Evolutionary conservation across 2,329 filamentous ascomycete species (phyloP).

Genomic region (Rutstroemia sp.): DNA sequence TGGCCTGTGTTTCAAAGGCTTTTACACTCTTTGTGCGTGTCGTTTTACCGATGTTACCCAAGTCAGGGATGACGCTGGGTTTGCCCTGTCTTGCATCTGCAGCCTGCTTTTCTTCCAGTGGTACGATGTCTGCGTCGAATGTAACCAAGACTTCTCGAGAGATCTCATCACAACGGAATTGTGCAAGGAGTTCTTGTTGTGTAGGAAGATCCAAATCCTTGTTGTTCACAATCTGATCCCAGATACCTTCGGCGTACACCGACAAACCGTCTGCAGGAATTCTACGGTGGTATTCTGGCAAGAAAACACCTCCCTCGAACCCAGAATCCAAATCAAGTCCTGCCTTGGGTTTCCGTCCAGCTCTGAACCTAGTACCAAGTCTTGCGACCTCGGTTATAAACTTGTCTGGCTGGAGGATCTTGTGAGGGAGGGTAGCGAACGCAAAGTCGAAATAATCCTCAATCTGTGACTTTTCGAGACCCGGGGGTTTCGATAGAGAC

Average conservation of each 20-base stretch:
- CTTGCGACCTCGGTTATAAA: slow-evolving; percentile 75
- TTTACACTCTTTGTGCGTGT: slow-evolving; percentile 68
- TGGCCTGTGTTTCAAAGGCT: slow-evolving; percentile 84
- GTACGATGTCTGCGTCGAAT: slow-evolving; percentile 76
- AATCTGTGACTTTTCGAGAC: slow-evolving; percentile 81
- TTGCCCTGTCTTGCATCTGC: slow-evolving; percentile 68
- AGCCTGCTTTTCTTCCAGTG: slow-evolving; percentile 80
- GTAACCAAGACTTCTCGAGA: slow-evolving; percentile 75
- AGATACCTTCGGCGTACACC: slow-evolving; percentile 85
- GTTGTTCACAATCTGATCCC: slow-evolving; percentile 98
- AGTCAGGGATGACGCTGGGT: slow-evolving; percentile 61
- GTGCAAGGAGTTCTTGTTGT: slow-evolving; percentile 91
- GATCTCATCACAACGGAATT: slow-evolving; percentile 97
- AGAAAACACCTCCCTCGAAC: slow-evolving; percentile 71
- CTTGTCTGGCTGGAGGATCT: slow-evolving; percentile 89
- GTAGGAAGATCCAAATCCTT: slow-evolving; percentile 96
- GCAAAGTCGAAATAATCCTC: slow-evolving; percentile 99
- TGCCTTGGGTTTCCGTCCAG: slow-evolving; percentile 66
- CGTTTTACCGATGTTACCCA: slow-evolving; percentile 66
- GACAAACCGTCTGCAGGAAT: slow-evolving; percentile 98
- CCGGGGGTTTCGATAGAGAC: slow-evolving; percentile 82
- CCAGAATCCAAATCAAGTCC: slow-evolving; percentile 61
- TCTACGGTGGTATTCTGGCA: slow-evolving; percentile 89
- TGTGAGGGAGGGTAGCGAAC: slow-evolving; percentile 92
- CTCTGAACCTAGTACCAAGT: slow-evolving; percentile 72